Evolutionary conservation across 1,284 basidiomycete genomes (phyloP).

Genomic region (Moesziomyces sp.): DNA sequence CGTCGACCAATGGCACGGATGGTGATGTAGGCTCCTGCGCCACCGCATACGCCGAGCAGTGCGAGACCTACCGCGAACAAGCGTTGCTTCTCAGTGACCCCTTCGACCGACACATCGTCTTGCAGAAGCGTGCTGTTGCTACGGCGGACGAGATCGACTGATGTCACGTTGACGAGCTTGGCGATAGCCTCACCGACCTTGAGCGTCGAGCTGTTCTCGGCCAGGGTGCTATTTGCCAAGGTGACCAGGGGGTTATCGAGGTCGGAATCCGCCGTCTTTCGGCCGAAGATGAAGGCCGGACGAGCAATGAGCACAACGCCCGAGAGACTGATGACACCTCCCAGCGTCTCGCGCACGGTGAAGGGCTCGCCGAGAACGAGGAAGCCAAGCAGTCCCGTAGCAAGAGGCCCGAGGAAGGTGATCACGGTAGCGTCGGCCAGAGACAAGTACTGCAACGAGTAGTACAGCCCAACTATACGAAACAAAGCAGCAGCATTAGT

Average conservation of each 20-base stretch:
- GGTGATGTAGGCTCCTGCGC: conserved; percentile 75
- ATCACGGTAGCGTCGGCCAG: conserved; percentile 81
- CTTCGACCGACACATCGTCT: conserved; percentile 10
- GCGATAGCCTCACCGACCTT: conserved; percentile 13
- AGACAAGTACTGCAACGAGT: conserved; percentile 76
- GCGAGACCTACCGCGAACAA: conserved; percentile 73
- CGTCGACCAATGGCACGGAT: conserved; percentile 79
- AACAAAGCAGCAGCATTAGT: background rate
- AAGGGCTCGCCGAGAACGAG: conserved; percentile 77
- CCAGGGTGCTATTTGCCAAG: conserved; percentile 6
- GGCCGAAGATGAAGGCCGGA: conserved; percentile 50
- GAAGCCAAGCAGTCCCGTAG: conserved; percentile 77
- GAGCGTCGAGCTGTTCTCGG: conserved; percentile 6
- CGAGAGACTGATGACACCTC: conserved; percentile 75
- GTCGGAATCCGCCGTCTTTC: conserved; percentile 33
- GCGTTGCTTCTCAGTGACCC: conserved; percentile 70
- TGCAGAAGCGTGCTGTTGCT: background rate
- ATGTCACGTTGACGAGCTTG: conserved; percentile 25
- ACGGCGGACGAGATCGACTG: conserved; percentile 9
- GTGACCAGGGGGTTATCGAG: conserved; percentile 14
- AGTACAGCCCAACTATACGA: conserved; percentile 74
- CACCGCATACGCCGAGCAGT: conserved; percentile 74
- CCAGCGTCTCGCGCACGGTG: conserved; percentile 73
- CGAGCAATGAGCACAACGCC: conserved; percentile 74
- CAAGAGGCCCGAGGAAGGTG: conserved; percentile 78